Evolutionary conservation across 345 rosid species (phyloP).

Genomic region (Toxicodendron radicans): DNA sequence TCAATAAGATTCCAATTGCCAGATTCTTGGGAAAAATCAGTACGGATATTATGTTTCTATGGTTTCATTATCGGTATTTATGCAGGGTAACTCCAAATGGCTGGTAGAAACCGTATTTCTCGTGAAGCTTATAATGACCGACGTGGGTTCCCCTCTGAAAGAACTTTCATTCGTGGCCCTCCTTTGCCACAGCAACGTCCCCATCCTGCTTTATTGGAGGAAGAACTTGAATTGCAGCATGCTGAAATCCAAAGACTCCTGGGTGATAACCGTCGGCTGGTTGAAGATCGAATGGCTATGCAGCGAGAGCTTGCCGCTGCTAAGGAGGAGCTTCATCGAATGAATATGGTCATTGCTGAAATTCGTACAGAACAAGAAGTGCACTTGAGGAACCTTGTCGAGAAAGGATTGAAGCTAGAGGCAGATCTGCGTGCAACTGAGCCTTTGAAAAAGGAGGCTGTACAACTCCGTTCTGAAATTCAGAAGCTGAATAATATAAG

Average conservation of each 20-base stretch:
- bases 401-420: conserved; percentile 82
- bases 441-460: conserved; percentile 72
- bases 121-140: conserved; percentile 67
- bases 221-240: conserved; percentile 84
- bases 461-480: conserved; percentile 65
- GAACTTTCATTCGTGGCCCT: conserved; percentile 65
- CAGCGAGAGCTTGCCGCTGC: conserved; percentile 77
- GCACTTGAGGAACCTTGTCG: conserved; percentile 66
- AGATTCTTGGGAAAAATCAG: not conserved
- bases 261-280: conserved; percentile 69
- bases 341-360: conserved; percentile 64
- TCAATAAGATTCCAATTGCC: not conserved
- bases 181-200: conserved; percentile 61
- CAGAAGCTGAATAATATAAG: conserved; percentile 66
- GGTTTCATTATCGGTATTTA: not conserved
- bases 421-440: conserved; percentile 81
- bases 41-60: not conserved
- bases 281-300: conserved; percentile 69
- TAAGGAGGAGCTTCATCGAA: conserved; percentile 84
- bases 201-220: conserved; percentile 78
- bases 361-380: conserved; percentile 71
- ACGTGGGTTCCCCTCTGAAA: conserved; percentile 62
- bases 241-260: conserved; percentile 75
- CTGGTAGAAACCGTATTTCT: conserved; percentile 75
- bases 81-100: conserved; percentile 46